Conservation (phyloP, 306 rosid species). For the Cicer chorassanicum region DNA sequence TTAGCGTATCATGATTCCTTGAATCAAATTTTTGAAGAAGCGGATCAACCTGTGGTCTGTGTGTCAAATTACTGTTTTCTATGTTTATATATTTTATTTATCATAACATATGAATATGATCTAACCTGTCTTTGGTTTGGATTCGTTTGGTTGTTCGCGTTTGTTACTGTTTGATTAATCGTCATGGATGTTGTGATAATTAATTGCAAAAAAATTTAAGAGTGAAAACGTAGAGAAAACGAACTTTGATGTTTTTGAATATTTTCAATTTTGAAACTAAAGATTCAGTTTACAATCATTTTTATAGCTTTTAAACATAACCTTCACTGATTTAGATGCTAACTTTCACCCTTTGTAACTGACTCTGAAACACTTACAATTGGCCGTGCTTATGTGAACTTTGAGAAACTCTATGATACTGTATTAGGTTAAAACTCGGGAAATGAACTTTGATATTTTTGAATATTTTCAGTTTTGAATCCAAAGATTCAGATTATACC, state of each 20-base stretch:
- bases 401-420: no score
- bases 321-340: background rate
- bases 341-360: background rate
- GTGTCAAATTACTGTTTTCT: background rate
- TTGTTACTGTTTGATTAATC: background rate
- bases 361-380: background rate
- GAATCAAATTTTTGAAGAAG: constrained; percentile 54
- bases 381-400: background rate
- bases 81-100: background rate
- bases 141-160: background rate
- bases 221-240: no score
- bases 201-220: background rate
- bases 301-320: background rate
- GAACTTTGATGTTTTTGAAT: background rate
- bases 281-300: background rate
- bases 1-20: constrained; percentile 70
- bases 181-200: background rate
- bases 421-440: no score
- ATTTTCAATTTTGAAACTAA: background rate
- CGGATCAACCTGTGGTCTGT: constrained; percentile 60
- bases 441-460: background rate
- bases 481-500: background rate
- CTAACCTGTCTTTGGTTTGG: background rate
- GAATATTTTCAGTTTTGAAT: background rate
- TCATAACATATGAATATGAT: background rate